Evolutionary conservation across 1,284 basidiomycete genomes (phyloP).

Genomic region (Austroboletus sp.): DNA sequence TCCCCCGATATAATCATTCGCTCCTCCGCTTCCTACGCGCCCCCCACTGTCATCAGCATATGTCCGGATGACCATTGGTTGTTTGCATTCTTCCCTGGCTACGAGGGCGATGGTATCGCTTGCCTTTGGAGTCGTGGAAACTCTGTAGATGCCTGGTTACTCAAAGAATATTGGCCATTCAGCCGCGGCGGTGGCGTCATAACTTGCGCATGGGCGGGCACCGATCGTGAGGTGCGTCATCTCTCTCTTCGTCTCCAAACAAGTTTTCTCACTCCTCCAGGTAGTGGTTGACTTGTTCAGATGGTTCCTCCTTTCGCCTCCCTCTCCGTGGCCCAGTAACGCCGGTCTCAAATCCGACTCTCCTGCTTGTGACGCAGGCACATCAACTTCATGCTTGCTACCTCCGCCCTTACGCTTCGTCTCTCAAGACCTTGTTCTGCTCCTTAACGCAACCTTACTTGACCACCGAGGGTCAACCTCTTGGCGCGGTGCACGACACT

Average conservation of each 20-base stretch:
- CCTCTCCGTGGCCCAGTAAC: conserved; percentile 49
- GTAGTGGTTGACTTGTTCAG: conserved; percentile 46
- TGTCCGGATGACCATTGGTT: conserved; percentile 56
- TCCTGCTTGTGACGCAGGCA: conserved; percentile 54
- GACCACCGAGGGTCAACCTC: conserved; percentile 32
- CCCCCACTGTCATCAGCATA: conserved; percentile 56
- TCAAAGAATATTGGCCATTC: conserved; percentile 54
- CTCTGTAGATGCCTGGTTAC: conserved; percentile 55
- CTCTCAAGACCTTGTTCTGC: conserved; percentile 42
- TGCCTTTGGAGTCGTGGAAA: conserved; percentile 59
- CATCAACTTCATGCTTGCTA: conserved; percentile 47
- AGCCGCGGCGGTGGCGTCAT: conserved; percentile 52
- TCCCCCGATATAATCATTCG: conserved; percentile 45
- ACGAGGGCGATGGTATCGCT: conserved; percentile 46
- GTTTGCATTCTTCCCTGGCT: conserved; percentile 68
- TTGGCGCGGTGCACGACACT: conserved; percentile 24
- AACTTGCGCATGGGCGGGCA: conserved; percentile 54
- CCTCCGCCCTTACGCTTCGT: conserved; percentile 37
- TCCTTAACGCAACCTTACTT: conserved; percentile 39
- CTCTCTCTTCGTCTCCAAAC: background rate
- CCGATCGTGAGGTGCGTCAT: conserved; percentile 49
- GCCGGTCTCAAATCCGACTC: conserved; percentile 43
- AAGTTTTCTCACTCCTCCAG: background rate
- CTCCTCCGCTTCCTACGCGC: conserved; percentile 46
- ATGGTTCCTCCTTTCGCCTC: conserved; percentile 41